Evolutionary conservation across 2,329 filamentous ascomycete genomes (phyloP), one percentile per base, ranked within the genome.

Genomic region (Arthrobotrys iridis): DNA sequence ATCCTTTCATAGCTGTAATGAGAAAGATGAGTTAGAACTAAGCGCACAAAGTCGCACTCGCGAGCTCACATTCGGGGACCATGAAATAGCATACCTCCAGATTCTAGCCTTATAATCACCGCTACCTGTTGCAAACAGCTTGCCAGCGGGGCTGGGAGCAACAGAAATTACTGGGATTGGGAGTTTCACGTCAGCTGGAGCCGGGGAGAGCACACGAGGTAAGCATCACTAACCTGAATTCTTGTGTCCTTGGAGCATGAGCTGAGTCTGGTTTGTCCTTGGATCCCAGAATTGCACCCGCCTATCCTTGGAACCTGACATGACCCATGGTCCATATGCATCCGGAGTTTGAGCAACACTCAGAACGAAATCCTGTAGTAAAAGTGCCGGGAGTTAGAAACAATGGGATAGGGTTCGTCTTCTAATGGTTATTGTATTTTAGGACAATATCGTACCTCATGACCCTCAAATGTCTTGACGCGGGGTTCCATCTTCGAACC

Each of bases 211-310:
- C 18, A 10, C 15, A 26, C 6, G 57, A 52, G 77, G 79, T 77
- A 79, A 77, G 77, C 26, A 66, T 28, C 24, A 83, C 86, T 80
- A 82, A 89, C 88, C 88, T 8, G 93, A 97, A 84, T 98, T 98
- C 87, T 98, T 98, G 82, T 99, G 95, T 24, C 95, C 95, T 83
- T 98, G 95, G 77, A 99, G 87, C 95, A 98, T 98, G 82, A 99
- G 90, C 84, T 98, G 94, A 0, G 94, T 96, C 78, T 92, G 90
- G 35, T 94, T 95, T 18, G 93, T 97, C 80, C 90, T 88, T 18
- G 95, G 94, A 81, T 99, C 94, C 95, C 95, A 99, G 86, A 99
- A 98, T 82, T 98, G 95, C 20, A 99, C 95, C 55, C 95, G 94
- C 59, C 95, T 89, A 81, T 99, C 95, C 85, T 99, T 99, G 77